These are phyloP conservation scores for Clitoria ternatea DNA, from an alignment of 306 rosid genomes.

Conservation along the genomic window DNA sequence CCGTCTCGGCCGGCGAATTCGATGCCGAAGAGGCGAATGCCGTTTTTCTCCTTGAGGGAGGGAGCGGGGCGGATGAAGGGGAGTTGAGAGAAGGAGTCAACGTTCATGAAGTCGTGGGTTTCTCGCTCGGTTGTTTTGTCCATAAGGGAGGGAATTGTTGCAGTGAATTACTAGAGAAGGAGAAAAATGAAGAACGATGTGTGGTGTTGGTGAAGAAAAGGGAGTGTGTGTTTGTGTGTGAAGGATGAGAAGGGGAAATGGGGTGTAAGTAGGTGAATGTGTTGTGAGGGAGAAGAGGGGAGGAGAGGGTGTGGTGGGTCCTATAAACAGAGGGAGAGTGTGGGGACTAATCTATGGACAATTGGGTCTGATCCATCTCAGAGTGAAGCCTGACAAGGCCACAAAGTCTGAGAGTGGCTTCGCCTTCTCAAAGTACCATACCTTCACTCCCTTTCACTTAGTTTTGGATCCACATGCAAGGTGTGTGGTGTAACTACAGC, in stretches of 20 bases:
- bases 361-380: slow-evolving; percentile 74
- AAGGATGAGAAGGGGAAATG: background rate
- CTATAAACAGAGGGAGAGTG: slow-evolving; percentile 45
- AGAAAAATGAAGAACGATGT: too few species aligned
- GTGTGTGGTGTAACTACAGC: background rate
- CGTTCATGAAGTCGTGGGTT: slow-evolving; percentile 91
- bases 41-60: slow-evolving; percentile 39
- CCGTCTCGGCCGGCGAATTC: slow-evolving; percentile 44
- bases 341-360: slow-evolving; percentile 46
- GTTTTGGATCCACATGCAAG: slow-evolving; percentile 22
- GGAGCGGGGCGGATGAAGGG: slow-evolving; percentile 90
- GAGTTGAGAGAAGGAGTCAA: slow-evolving; percentile 89
- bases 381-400: slow-evolving; percentile 83
- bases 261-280: background rate
- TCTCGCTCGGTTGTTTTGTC: slow-evolving; percentile 68
- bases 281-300: background rate
- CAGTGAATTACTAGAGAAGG: too few species aligned
- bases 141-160: slow-evolving; percentile 42
- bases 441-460: slow-evolving; percentile 33
- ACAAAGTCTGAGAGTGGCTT: slow-evolving; percentile 51
- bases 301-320: slow-evolving; percentile 42
- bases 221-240: background rate
- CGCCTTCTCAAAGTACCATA: slow-evolving; percentile 69
- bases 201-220: too few species aligned
- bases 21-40: slow-evolving; percentile 76